These are phyloP conservation scores for Clitopilus passeckerianus DNA, from an alignment of 768 basidiomycete genomes.

Conservation along the genomic window DNA sequence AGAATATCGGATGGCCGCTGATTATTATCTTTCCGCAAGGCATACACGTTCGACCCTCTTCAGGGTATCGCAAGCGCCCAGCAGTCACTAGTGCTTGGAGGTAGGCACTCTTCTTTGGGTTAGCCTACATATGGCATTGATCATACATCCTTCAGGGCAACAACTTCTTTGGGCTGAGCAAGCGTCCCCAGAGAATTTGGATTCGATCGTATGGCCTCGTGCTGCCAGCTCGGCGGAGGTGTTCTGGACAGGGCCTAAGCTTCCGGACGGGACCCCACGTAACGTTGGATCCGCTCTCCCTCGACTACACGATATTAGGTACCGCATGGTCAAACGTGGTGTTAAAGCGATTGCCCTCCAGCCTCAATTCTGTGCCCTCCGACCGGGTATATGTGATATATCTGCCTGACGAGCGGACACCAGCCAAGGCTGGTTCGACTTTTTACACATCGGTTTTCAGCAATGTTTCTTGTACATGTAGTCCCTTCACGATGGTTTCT, in stretches of 20 bases:
- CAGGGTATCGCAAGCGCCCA: constrained; percentile 46
- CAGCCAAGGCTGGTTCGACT: background rate
- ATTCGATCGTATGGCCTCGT: constrained; percentile 68
- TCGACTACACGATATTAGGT: constrained; percentile 61
- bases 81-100: constrained; percentile 60
- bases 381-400: constrained; percentile 51
- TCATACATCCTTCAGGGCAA: constrained; percentile 34
- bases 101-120: constrained; percentile 24
- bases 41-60: constrained; percentile 71
- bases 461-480: background rate
- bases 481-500: background rate
- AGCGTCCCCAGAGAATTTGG: constrained; percentile 62
- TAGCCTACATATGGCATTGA: background rate
- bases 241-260: constrained; percentile 63
- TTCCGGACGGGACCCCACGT: constrained; percentile 31
- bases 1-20: background rate
- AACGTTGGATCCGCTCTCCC: constrained; percentile 47
- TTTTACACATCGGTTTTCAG: background rate
- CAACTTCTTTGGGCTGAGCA: constrained; percentile 75
- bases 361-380: constrained; percentile 68
- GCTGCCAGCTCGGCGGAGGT: constrained; percentile 69
- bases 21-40: constrained; percentile 11
- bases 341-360: constrained; percentile 57
- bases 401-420: constrained; percentile 13
- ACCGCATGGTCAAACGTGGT: constrained; percentile 58